Evolutionary conservation across 2,329 filamentous ascomycete species (phyloP), one percentile per base, ranked within the genome.

Genomic region (Penicillium aurantiogriseum): DNA sequence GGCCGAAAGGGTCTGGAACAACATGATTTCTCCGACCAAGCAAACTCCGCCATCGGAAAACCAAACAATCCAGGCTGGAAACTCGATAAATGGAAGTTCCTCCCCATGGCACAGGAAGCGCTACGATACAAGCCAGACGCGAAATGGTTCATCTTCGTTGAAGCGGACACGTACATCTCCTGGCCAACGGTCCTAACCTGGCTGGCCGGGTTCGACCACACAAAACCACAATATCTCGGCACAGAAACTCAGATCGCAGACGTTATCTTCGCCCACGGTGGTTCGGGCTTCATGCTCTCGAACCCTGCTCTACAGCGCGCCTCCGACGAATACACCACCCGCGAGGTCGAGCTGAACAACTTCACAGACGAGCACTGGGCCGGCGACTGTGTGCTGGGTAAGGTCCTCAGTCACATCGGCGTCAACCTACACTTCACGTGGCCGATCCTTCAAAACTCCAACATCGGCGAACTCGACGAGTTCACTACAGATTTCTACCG

Each of bases 81-180:
- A 55, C 71, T 85, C 38, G 82, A 85, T 61, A 84, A 84, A 62
- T 85, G 82, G 82, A 85, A 84, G 66, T 81, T 83, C 60, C 69
- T 85, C 21, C 82, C 82, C 7, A 79, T 84, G 74, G 78, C 81
- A 2, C 79, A 83, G 63, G 77, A 80, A 63, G 76, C 81, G 0
- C 74, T 79, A 42, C 67, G 68, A 23, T 61, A 75, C 59, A 71
- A 73, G 38, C 79, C 79, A 2, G 70, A 82, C 27, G 79, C 80
- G 44, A 81, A 80, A 54, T 86, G 83, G 83, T 86, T 79, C 59
- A 73, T 84, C 54, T 86, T 86, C 67, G 79, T 84, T 46, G 83
- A 85, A 62, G 79, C 81, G 0, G 84, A 86, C 65, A 85, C 83
- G 0, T 85, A 83, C 61, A 68, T 85, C 40, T 73, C 83, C 10